Evolutionary conservation across 177 flowering plant genomes (phyloP).

Genomic region (Vitis hybrid): DNA sequence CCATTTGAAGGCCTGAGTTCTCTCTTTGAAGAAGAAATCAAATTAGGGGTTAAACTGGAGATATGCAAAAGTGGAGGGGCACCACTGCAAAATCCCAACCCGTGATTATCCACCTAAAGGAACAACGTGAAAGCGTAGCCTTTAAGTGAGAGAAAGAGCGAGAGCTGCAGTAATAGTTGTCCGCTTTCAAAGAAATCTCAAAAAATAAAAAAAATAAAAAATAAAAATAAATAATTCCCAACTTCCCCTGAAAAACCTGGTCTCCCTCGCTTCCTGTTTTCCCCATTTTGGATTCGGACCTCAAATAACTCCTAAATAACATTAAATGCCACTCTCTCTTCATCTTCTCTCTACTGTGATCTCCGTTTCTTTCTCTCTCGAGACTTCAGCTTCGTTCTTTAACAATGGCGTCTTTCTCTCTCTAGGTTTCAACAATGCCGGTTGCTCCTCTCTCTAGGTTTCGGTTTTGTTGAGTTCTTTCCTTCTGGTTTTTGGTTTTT

Average conservation of each 20-base stretch:
- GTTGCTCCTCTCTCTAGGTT: background rate
- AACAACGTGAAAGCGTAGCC: constrained; percentile 28
- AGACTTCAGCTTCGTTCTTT: constrained; percentile 1
- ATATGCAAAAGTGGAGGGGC: background rate
- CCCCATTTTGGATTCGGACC: constrained; percentile 18
- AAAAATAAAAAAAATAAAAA: background rate
- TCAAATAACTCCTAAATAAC: constrained; percentile 13
- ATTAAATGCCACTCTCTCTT: constrained; percentile 24
- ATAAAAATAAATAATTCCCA: background rate
- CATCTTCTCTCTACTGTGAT: constrained; percentile 10
- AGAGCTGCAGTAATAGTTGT: constrained; percentile 10
- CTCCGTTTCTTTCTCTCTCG: background rate
- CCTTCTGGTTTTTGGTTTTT: background rate
- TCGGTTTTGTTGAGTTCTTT: background rate
- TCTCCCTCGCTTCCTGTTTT: background rate
- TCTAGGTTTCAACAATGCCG: background rate
- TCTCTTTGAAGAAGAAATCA: too few species aligned
- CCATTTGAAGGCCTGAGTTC: too few species aligned
- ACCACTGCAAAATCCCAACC: constrained; percentile 1
- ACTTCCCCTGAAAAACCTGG: background rate
- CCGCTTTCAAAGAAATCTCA: background rate
- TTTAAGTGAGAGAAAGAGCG: constrained; percentile 28
- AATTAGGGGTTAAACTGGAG: background rate
- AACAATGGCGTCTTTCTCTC: constrained; percentile 14
- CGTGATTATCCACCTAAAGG: constrained; percentile 24